Evolutionary conservation across 495 filamentous ascomycete species (phyloP), one percentile per base, ranked within the genome.

Genomic region (Pseudoneurospora amorphoporcata): DNA sequence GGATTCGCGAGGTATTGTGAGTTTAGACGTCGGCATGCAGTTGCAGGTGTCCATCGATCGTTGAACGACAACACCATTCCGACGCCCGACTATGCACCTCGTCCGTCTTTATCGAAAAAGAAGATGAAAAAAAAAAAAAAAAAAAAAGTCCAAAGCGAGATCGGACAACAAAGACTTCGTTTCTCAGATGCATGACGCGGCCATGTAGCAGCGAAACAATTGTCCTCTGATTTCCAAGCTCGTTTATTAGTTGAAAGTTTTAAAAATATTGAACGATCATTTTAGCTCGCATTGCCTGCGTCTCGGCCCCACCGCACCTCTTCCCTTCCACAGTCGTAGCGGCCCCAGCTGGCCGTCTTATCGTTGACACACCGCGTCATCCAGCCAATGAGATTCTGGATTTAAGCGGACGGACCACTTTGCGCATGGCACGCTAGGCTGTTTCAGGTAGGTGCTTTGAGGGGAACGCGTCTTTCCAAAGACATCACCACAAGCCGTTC

Each of bases 361-460:
- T 65, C 53, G 29, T 65, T 65, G 29, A 32, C 10, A 65, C 53
- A 65, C 53, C 14, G 43, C 47, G 53, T 16, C 53, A 35, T 65
- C 12, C 7, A 37, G 7, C 53, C 53, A 65, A 65, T 65, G 29
- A 65, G 29, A 35, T 8, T 35, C 29, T 16, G 6, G 12, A 6
- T 32, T 61, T 32, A 61, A 58, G 23, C 53, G 12, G 53, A 65
- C 14, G 53, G 14, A 53, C 75, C 71, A 75, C 78, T 74, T 71
- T 72, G 73, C 74, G 73, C 72, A 75, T 74, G 73, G 35, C 41
- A 68, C 75, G 76, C 79, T 81, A 81, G 77, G 74, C 77, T 79
- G 76, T 80, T 80, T 77, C 77, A 38, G 79, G 79, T 76, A 81
- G 79, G 79, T 81, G 79, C 78, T 79, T 71, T 81, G 75, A 72